Evolutionary conservation across 257 asterid genomes (phyloP).

Genomic region (Solanum stenotomum): DNA sequence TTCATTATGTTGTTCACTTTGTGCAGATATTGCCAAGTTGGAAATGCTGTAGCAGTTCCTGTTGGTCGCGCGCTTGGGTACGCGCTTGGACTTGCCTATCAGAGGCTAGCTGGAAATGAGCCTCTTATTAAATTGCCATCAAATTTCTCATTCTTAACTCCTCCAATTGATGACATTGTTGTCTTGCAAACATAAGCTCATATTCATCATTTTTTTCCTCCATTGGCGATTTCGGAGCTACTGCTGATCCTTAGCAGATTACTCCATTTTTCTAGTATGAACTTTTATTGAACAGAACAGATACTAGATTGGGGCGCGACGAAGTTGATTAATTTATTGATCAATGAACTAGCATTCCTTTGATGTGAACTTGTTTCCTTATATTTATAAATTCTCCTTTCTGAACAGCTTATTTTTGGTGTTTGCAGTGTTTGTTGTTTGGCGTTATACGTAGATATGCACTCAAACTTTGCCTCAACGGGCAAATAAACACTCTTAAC

Average conservation of each 20-base stretch:
- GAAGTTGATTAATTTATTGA: background rate
- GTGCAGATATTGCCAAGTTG: slow-evolving; percentile 56
- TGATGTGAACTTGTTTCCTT: background rate
- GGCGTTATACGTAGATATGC: too few relatives aligned
- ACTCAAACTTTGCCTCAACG: background rate
- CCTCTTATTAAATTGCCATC: slow-evolving; percentile 55
- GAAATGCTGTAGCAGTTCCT: slow-evolving; percentile 79
- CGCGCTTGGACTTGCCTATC: slow-evolving; percentile 64
- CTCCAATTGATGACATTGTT: slow-evolving; percentile 14
- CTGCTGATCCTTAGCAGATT: background rate
- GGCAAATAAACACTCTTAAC: background rate
- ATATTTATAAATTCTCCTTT: background rate
- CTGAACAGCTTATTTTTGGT: background rate
- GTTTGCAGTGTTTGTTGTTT: background rate
- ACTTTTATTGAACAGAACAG: background rate
- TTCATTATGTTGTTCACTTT: background rate
- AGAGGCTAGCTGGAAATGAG: slow-evolving; percentile 40
- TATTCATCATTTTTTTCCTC: background rate
- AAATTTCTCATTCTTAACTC: slow-evolving; percentile 33
- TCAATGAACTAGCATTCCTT: background rate
- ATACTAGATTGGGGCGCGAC: background rate
- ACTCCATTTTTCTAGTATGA: background rate
- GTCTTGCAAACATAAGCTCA: slow-evolving; percentile 5
- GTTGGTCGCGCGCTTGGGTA: slow-evolving; percentile 70
- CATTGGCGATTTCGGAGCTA: background rate